Base-by-base conservation (phyloP, 2,329 filamentous ascomycete genomes). In the Beauveria rudraprayagi region DNA sequence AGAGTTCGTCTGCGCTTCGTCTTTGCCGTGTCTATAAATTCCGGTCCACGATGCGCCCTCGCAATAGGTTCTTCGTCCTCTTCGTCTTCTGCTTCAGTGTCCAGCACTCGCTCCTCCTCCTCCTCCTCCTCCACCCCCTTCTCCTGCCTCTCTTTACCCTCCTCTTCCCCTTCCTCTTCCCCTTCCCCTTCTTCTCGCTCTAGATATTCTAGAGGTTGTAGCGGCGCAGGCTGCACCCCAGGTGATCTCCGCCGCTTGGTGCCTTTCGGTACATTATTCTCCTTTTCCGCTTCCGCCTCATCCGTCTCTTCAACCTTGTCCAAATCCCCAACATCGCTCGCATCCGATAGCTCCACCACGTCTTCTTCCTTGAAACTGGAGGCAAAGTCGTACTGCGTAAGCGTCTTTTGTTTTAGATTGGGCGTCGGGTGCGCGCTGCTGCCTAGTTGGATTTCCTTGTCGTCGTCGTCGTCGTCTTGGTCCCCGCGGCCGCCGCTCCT, bases 311-410 rank as follows among this genome's bases (percentile, higher is more conserved):
- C 48, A 16, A 17, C 37, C 37, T 60, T 51, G n/a, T 46, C 19
- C 10, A 22, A 3, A n/a, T 43, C 26, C 40, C 65, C 64, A 16
- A 60, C 64, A 11, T 69, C 66, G 19, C 64, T 65, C 24, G 52
- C 46, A 10, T 62, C 62, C 5, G 59, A 56, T 7, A 58, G 14
- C 16, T 65, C 60, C 44, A 62, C 63, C 43, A 72, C 69, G 58
- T 67, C 71, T 46, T 71, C 69, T 19, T 68, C 72, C 17, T 70
- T 69, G n/a, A 71, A 69, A 63, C 70, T 72, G 43, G 68, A 74
- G 19, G 73, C 72, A 67, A 72, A 76, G 52, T 74, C 72, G 48
- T 77, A 72, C 64, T 78, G 76, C 5, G 76, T 78, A 24, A 78
- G 64, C 1, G 76, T 78, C 67, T 76, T 73, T 66, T 78, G 76